Evolutionary conservation across 2,329 filamentous ascomycete species (phyloP).

Genomic region (Penicillium sp.): DNA sequence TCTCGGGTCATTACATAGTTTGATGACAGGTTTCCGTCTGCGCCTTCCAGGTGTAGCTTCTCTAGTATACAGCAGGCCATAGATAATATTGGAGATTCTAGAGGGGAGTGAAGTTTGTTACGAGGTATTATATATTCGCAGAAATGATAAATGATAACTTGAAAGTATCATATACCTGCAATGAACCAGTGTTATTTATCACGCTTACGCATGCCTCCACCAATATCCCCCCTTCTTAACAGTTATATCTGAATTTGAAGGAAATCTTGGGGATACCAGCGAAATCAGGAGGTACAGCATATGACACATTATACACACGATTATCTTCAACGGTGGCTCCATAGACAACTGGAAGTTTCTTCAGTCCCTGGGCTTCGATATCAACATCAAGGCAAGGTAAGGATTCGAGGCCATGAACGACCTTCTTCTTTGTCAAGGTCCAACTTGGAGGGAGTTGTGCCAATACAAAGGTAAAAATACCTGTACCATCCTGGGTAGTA

Average conservation of each 20-base stretch:
- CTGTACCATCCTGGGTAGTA: constrained; percentile 43
- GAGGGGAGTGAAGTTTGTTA: no score
- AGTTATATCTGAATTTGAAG: neutral
- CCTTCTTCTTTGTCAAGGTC: constrained; percentile 38
- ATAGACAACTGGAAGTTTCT: constrained; percentile 43
- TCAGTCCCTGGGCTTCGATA: constrained; percentile 44
- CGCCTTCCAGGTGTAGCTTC: no score
- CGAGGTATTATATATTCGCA: no score
- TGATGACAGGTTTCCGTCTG: no score
- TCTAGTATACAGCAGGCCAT: no score
- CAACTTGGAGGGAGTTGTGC: constrained; percentile 45
- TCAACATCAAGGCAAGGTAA: constrained; percentile 48
- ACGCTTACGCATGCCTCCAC: no score
- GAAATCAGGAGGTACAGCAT: constrained; percentile 42
- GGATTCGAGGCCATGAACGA: constrained; percentile 37
- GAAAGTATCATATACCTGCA: no score
- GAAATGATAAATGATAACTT: no score
- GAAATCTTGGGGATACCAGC: neutral
- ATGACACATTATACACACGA: constrained; percentile 53
- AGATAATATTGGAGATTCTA: no score
- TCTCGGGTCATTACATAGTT: no score
- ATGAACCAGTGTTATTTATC: no score
- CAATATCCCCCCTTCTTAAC: neutral
- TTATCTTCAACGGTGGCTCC: constrained; percentile 46
- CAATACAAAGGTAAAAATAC: constrained; percentile 47